A percentile compares a stretch with the other conserved stretches of the same genome.
Evolutionary conservation across 495 filamentous ascomycete genomes (phyloP).

Genomic region (Trichocladium uniseriatum): DNA sequence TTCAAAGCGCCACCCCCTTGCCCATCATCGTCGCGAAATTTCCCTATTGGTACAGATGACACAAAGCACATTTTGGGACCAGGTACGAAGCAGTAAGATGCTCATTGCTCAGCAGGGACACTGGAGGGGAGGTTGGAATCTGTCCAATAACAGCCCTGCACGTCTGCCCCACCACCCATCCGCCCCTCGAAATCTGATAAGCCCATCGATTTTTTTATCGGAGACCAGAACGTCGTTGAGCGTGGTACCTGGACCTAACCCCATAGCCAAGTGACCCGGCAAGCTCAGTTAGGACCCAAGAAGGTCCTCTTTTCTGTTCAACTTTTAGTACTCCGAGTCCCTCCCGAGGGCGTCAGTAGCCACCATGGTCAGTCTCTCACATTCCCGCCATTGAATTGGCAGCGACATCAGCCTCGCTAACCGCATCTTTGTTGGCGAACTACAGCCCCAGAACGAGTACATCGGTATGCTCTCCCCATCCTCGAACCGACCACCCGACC

Average conservation of each 20-base stretch:
- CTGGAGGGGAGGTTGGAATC: no score
- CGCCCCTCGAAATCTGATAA: conserved; percentile 19
- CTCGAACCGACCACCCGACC: background rate
- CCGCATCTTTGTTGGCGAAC: conserved; percentile 8
- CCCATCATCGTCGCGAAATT: no score
- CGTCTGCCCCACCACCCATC: conserved; percentile 7
- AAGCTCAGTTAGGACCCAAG: background rate
- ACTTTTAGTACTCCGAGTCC: conserved; percentile 14
- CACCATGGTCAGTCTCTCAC: conserved; percentile 25
- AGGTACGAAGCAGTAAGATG: no score
- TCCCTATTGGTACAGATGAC: no score
- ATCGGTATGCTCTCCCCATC: conserved; percentile 49
- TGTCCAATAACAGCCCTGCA: background rate
- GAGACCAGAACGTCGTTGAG: background rate
- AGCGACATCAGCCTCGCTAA: conserved; percentile 9
- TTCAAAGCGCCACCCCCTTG: no score
- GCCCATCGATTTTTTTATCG: conserved; percentile 22
- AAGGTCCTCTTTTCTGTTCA: background rate
- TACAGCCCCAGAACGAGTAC: conserved; percentile 86
- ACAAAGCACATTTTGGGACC: no score
- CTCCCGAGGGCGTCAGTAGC: conserved; percentile 22
- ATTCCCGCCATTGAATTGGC: background rate
- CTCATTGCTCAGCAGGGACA: no score
- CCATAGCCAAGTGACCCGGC: background rate
- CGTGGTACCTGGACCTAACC: background rate